phyloP scores from a whole-genome alignment of 441 rosid species.

The Raphanus hybrid region DNA sequence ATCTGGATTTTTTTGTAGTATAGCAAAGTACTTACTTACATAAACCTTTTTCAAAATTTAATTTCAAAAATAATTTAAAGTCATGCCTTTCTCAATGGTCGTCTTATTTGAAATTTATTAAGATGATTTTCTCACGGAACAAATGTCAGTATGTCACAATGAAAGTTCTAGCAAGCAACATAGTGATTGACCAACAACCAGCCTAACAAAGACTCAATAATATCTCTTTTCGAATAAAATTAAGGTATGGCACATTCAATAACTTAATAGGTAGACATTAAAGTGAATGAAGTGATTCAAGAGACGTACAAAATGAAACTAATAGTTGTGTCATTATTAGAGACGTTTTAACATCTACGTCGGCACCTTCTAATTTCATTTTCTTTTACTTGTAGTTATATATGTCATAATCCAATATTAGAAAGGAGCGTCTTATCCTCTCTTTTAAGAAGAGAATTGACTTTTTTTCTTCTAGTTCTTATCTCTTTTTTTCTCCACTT shows the following conservation, averaged over 20 bases:
- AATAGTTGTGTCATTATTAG: constrained; percentile 28
- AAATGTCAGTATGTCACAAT: constrained; percentile 11
- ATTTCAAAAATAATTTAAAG: not conserved
- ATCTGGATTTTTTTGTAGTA: not conserved
- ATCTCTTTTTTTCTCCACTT: constrained; percentile 11
- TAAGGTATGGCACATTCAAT: constrained; percentile 23
- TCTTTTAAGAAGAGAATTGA: constrained; percentile 8
- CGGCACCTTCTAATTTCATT: constrained; percentile 12
- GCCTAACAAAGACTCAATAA: constrained; percentile 4
- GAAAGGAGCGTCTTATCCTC: constrained; percentile 9
- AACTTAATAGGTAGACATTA: constrained; percentile 17
- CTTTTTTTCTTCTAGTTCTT: constrained; percentile 2
- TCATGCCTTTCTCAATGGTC: constrained; percentile 5
- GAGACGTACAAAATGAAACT: constrained; percentile 34
- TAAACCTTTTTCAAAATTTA: not conserved
- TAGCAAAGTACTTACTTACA: not conserved
- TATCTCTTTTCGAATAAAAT: not conserved
- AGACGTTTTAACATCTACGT: constrained; percentile 32
- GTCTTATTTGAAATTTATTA: constrained; percentile 21
- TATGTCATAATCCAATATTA: constrained; percentile 17
- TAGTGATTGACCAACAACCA: constrained; percentile 33
- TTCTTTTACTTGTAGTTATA: constrained; percentile 17
- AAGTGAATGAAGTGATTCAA: constrained; percentile 32
- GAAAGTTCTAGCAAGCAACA: constrained; percentile 20
- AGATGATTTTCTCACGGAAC: constrained; percentile 23